Evolutionary conservation across 257 asterid species (phyloP), one percentile per base, ranked within the genome.

Genomic region (Euphrasia confusa): DNA sequence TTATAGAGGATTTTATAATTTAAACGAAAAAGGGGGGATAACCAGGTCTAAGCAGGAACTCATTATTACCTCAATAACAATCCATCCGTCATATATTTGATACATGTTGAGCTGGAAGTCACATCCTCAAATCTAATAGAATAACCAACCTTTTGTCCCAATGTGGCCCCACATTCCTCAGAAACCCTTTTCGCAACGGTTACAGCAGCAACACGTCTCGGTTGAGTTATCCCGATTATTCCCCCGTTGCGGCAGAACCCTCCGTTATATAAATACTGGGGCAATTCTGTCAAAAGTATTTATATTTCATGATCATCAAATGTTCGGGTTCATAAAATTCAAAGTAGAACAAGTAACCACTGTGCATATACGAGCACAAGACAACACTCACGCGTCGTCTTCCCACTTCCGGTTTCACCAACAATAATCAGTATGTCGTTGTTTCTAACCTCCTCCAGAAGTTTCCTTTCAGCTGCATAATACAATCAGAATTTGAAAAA

Each of bases 321-420:
- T 9, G 28, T 2, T 14, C 10, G 3, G 28, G 6, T 13, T 14
- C 17, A n/a, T 18, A 45, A 45, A 45, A 12, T 45, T 13, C 15
- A 13, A 45, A 45, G 52, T 45, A 45, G 17, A 17, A 45, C 5
- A 45, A 45, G 18, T 13, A 45, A 37, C 5, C 21, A 45, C 52
- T 1, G 52, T 13, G 52, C 52, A 26, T 48, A 26, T 27, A 50
- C 44, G 32, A 39, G 39, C 61, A 72, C 61, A 33, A 58, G 26
- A 12, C 2, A 66, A 56, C 54, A 77, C 98, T 86, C 79, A 92
- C 98, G 98, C 35, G 98, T 92, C 65, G 98, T 92, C 80, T 92
- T 89, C 73, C 98, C 98, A 67, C 98, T 92, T 48, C 96, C 96
- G 64, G 99, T 89, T 76, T 92, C 97, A 76, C 99, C 99, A 54